Evolutionary conservation across 2,329 filamentous ascomycete genomes (phyloP), one percentile per base, ranked within the genome.

Genomic region (Pseudophaeomoniella oleicola): DNA sequence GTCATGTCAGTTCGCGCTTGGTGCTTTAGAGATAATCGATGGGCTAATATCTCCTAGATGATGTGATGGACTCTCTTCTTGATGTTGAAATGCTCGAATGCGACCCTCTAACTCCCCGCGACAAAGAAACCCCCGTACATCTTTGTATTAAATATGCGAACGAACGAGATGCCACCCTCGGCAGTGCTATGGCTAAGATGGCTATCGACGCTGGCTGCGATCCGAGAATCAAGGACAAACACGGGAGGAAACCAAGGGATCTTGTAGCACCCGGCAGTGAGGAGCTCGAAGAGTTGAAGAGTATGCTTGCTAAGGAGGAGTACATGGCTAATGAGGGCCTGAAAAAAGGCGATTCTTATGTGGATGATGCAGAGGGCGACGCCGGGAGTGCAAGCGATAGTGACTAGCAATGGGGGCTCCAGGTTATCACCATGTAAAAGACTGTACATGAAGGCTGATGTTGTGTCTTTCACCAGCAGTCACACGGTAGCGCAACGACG

Each of bases 1-100:
- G 49, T 84, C 86, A 62, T 94, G 83, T 88, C 66, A 48, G 78
- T 68, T 16, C 3, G 11, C 5, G 12, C n/a, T 16, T 5, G 11
- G 16, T 5, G 9, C 34, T 13, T 17, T 29, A 12, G 6, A 11
- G 19, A 5, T 22, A 5, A 27, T 27, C 37, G 12, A n/a, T n/a
- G 10, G 32, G 30, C 38, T 12, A 4, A 40, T 3, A 10, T 6
- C 4, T 32, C 12, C 4, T 34, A 66, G 62, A 62, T 44, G 62
- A 65, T 41, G 57, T 58, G 13, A 63, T 64, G 59, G 62, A 66
- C 39, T 44, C 53, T 41, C 53, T 66, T 31, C 60, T 66, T 39
- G 60, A 66, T 38, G 57, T 66, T 34, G 58, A 66, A 42, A 62
- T 49, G 43, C 64, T 66, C 34, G 62, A 66, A 53, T 64, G 61